Evolutionary conservation across 805 yeast species (phyloP).

Genomic region (Lipomyces oligophaga): DNA sequence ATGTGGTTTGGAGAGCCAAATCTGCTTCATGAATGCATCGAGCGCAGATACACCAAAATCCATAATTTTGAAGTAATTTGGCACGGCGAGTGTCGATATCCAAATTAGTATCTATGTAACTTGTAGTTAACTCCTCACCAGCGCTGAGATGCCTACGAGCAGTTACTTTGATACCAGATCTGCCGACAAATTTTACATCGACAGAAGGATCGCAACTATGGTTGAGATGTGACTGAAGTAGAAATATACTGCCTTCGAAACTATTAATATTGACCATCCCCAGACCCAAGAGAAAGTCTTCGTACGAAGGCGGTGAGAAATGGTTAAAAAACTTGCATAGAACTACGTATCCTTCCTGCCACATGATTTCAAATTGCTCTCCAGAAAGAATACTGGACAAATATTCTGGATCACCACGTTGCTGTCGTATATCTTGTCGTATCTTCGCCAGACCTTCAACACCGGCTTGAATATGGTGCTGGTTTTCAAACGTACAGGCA

Average conservation of each 20-base stretch:
- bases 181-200: conserved; percentile 46
- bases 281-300: conserved; percentile 56
- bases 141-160: conserved; percentile 56
- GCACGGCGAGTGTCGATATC: conserved; percentile 60
- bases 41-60: conserved; percentile 65
- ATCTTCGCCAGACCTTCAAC: conserved; percentile 64
- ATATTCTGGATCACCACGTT: conserved; percentile 51
- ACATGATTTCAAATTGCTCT: conserved; percentile 54
- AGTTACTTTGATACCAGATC: conserved; percentile 55
- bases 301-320: conserved; percentile 40
- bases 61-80: conserved; percentile 70
- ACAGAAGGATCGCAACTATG: conserved; percentile 76
- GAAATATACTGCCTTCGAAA: conserved; percentile 57
- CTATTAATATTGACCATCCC: conserved; percentile 77
- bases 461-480: conserved; percentile 38
- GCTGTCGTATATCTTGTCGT: conserved; percentile 60
- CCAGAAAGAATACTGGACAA: conserved; percentile 48
- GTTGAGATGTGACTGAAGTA: conserved; percentile 65
- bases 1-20: background rate
- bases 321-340: conserved; percentile 48
- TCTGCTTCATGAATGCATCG: conserved; percentile 59
- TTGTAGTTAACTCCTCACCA: conserved; percentile 65
- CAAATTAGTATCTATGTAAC: conserved; percentile 66
- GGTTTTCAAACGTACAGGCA: conserved; percentile 6
- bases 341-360: conserved; percentile 55